These are phyloP conservation scores for Tylopilus subfusipes DNA, from an alignment of 768 basidiomycete species.

Conservation along the genomic window DNA sequence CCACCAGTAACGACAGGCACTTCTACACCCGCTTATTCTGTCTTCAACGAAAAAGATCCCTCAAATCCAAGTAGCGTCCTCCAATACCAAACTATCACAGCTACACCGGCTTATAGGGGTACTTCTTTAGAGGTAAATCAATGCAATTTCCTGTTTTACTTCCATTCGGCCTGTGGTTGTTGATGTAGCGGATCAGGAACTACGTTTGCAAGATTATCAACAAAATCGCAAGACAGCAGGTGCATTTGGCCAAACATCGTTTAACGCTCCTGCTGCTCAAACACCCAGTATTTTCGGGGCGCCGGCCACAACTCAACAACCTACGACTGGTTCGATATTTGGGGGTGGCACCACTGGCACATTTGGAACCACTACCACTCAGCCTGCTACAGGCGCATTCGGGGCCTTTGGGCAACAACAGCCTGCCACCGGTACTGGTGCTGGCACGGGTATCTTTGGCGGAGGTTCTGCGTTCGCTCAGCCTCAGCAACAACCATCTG, in stretches of 20 bases:
- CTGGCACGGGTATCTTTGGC: conserved; percentile 43
- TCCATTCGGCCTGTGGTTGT: not conserved
- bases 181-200: conserved; percentile 46
- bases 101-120: conserved; percentile 74
- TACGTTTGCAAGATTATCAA: conserved; percentile 71
- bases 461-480: conserved; percentile 40
- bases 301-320: conserved; percentile 25
- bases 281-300: conserved; percentile 27
- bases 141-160: conserved; percentile 3
- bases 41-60: conserved; percentile 65
- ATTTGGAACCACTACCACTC: conserved; percentile 26
- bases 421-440: conserved; percentile 31
- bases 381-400: conserved; percentile 29
- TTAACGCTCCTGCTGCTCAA: conserved; percentile 25
- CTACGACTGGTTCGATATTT: conserved; percentile 31
- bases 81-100: conserved; percentile 80
- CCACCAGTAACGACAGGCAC: conserved; percentile 69
- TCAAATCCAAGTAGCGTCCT: conserved; percentile 42
- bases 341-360: conserved; percentile 19
- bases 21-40: conserved; percentile 57
- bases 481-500: conserved; percentile 32
- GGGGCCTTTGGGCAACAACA: conserved; percentile 36
- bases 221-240: conserved; percentile 70
- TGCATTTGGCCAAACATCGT: conserved; percentile 52
- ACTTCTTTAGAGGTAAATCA: conserved; percentile 68